Percentiles rank a stretch among this genome's conserved stretches.
phyloP scores from a whole-genome alignment of 2,329 filamentous ascomycete genomes.

The Aspergillus aculeatus region DNA sequence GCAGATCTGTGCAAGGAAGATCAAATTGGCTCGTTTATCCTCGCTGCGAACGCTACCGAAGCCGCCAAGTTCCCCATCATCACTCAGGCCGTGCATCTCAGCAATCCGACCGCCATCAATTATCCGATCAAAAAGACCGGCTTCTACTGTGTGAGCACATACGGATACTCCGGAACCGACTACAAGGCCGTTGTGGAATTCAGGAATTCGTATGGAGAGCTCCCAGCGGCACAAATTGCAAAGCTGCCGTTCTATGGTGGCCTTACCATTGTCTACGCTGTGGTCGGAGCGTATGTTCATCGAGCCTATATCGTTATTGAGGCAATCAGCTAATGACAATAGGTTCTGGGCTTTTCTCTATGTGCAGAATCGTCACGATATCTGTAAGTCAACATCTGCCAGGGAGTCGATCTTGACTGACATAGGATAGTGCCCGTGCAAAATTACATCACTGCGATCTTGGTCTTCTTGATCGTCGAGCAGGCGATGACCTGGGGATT shows the following conservation, averaged over 20 bases:
- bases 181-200: slow-evolving; percentile 87
- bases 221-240: slow-evolving; percentile 91
- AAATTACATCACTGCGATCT: slow-evolving; percentile 97
- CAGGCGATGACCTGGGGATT: slow-evolving; percentile 99
- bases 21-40: slow-evolving; percentile 81
- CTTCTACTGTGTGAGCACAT: slow-evolving; percentile 90
- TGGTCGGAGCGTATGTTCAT: slow-evolving; percentile 66
- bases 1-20: slow-evolving; percentile 70
- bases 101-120: slow-evolving; percentile 67
- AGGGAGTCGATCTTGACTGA: slow-evolving; percentile 31
- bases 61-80: slow-evolving; percentile 70
- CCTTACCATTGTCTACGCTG: slow-evolving; percentile 87
- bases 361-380: slow-evolving; percentile 89
- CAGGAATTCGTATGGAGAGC: slow-evolving; percentile 92
- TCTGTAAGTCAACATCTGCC: slow-evolving; percentile 55
- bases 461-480: slow-evolving; percentile 90
- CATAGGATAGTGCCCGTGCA: slow-evolving; percentile 73
- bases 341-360: slow-evolving; percentile 94
- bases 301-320: too few relatives aligned
- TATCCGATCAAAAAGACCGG: slow-evolving; percentile 87
- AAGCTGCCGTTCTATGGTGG: slow-evolving; percentile 97
- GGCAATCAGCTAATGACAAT: slow-evolving; percentile 22
- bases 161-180: slow-evolving; percentile 63
- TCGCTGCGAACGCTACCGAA: slow-evolving; percentile 72
- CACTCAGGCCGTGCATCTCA: slow-evolving; percentile 79